These are phyloP conservation scores for Penium margaritaceum DNA, from an alignment of 139 green algal genomes.

Conservation along the genomic window DNA sequence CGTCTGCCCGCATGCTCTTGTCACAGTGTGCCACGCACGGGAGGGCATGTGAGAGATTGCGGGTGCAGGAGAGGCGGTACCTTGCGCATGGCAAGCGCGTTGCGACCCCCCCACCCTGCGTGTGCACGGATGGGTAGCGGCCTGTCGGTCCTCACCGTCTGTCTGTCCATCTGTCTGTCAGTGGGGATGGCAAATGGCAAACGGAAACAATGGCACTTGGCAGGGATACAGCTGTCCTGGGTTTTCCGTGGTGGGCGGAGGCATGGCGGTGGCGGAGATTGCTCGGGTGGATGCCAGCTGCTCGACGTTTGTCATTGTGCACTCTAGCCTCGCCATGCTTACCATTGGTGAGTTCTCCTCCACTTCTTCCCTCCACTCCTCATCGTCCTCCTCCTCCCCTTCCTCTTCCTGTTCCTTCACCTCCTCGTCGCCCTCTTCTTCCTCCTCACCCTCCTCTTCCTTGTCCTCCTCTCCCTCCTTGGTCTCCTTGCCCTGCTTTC, in stretches of 20 bases:
- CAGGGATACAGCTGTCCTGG: constrained; percentile 71
- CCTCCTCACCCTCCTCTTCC: no score
- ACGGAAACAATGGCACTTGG: no score
- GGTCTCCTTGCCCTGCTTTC: background rate
- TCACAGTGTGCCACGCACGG: no score
- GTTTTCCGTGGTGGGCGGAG: constrained; percentile 49
- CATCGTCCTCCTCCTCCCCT: background rate
- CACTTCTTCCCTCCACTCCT: background rate
- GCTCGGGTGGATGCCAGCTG: constrained; percentile 77
- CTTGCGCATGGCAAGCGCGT: no score
- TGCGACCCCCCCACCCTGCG: no score
- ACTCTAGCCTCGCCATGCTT: constrained; percentile 77
- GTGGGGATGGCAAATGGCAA: no score
- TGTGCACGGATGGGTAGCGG: no score
- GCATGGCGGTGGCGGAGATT: constrained; percentile 67
- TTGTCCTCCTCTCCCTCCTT: background rate
- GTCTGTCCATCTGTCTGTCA: no score
- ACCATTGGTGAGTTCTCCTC: constrained; percentile 62
- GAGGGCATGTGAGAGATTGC: no score
- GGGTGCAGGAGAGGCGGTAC: no score
- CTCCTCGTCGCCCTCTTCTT: background rate
- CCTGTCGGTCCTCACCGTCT: no score
- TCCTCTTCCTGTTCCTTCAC: background rate
- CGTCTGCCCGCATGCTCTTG: no score
- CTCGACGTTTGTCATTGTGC: constrained; percentile 86